Conservation (phyloP, 164 flowering plant species). For the Taxillus chinensis region DNA sequence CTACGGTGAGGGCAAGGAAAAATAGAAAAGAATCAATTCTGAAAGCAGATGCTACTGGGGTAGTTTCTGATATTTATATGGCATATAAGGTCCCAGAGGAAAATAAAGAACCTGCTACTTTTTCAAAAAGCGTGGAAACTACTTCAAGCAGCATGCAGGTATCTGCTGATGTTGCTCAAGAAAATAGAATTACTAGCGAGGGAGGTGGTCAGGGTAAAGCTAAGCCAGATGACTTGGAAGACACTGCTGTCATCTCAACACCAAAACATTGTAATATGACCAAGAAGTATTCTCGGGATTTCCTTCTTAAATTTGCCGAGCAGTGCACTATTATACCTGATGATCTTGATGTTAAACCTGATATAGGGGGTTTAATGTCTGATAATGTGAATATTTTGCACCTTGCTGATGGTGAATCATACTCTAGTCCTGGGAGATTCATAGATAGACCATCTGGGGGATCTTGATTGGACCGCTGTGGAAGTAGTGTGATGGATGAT, state of each 20-base stretch:
- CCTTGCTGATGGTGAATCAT: constrained; percentile 24
- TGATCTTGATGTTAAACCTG: constrained; percentile 36
- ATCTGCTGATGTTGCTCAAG: constrained; percentile 17
- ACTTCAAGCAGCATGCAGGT: constrained; percentile 18
- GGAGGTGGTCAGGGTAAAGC: constrained; percentile 26
- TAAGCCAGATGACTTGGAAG: constrained; percentile 93
- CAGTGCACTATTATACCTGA: constrained; percentile 48
- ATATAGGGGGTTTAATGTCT: constrained; percentile 34
- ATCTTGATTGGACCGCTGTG: constrained; percentile 59
- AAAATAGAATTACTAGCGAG: constrained; percentile 16
- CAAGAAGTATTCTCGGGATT: constrained; percentile 58
- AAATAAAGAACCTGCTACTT: constrained; percentile 31
- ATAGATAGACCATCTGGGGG: constrained; percentile 40
- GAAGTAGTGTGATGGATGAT: constrained; percentile 43
- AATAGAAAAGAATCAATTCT: constrained; percentile 53
- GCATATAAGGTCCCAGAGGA: constrained; percentile 86
- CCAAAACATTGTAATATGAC: constrained; percentile 17
- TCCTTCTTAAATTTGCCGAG: constrained; percentile 62
- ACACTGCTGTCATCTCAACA: constrained; percentile 67
- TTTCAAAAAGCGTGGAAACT: constrained; percentile 21
- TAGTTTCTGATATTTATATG: constrained; percentile 67
- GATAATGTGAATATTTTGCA: constrained; percentile 23
- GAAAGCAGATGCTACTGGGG: constrained; percentile 85
- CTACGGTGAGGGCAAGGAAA: constrained; percentile 34
- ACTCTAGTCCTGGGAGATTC: constrained; percentile 52